Conservation (phyloP, 331 rosid genomes). For the Phaseolus coccineus region DNA sequence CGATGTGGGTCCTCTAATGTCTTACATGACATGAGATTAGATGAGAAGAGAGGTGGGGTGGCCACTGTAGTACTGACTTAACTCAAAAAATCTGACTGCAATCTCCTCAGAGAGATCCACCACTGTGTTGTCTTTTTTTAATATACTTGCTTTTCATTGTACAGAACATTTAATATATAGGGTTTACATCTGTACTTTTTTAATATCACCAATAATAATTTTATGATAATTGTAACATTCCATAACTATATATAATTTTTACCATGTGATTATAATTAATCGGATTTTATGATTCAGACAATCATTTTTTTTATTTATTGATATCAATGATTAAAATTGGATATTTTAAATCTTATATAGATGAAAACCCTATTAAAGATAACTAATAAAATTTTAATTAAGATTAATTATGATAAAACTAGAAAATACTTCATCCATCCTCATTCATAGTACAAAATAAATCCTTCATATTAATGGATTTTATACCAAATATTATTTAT, state of each 20-base stretch:
- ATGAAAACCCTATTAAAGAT: too few species aligned
- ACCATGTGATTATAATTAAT: background rate
- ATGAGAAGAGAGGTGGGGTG: conserved; percentile 35
- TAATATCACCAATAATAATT: too few species aligned
- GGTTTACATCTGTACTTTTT: background rate
- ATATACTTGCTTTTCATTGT: conserved; percentile 1
- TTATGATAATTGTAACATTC: too few species aligned
- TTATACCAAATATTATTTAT: too few species aligned
- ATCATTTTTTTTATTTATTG: too few species aligned
- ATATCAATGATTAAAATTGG: too few species aligned
- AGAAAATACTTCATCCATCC: too few species aligned
- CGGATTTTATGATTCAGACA: background rate
- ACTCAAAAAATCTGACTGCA: conserved; percentile 74
- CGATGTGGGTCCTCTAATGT: conserved; percentile 60
- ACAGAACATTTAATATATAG: background rate
- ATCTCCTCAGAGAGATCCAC: conserved; percentile 58
- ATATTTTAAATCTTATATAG: too few species aligned
- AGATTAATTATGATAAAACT: too few species aligned
- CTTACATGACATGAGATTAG: conserved; percentile 38
- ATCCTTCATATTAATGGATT: too few species aligned
- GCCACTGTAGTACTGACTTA: conserved; percentile 48
- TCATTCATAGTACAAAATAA: too few species aligned
- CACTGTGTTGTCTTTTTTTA: conserved; percentile 44
- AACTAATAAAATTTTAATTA: too few species aligned
- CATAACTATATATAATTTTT: background rate